Percentiles rank a stretch among this genome's conserved stretches.
These are phyloP conservation scores for Phialocephala sp. DNA, from an alignment of 2,329 filamentous ascomycete genomes.

Conservation along the genomic window DNA sequence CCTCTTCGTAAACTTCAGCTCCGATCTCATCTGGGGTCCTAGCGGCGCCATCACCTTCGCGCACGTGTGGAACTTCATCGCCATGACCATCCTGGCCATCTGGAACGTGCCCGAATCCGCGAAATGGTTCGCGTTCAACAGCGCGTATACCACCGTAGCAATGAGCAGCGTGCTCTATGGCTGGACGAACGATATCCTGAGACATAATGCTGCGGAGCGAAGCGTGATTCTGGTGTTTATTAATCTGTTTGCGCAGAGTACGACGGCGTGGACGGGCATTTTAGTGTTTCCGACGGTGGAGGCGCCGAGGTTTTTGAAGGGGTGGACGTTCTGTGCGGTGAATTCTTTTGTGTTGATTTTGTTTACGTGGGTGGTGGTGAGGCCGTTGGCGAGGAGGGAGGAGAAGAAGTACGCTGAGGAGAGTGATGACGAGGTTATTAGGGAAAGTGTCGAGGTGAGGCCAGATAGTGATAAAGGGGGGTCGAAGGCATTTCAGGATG, in stretches of 20 bases:
- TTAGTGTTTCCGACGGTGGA: slow-evolving; percentile 54
- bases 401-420: slow-evolving; percentile 21
- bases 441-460: slow-evolving; percentile 7
- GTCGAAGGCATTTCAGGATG: not conserved
- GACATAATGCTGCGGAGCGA: slow-evolving; percentile 47
- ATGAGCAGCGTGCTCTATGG: slow-evolving; percentile 55
- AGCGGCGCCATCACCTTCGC: slow-evolving; percentile 61
- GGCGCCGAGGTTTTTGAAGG: slow-evolving; percentile 50
- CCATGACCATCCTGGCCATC: slow-evolving; percentile 57
- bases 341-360: slow-evolving; percentile 45
- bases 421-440: slow-evolving; percentile 10
- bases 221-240: slow-evolving; percentile 50
- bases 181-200: slow-evolving; percentile 52
- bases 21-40: slow-evolving; percentile 58
- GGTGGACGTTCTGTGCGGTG: slow-evolving; percentile 39
- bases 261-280: slow-evolving; percentile 53
- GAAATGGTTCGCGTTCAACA: slow-evolving; percentile 59
- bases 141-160: slow-evolving; percentile 49
- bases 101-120: slow-evolving; percentile 62
- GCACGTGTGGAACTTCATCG: slow-evolving; percentile 56
- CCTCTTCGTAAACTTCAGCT: slow-evolving; percentile 58
- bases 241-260: slow-evolving; percentile 52
- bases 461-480: not conserved
- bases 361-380: slow-evolving; percentile 30
- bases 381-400: slow-evolving; percentile 25